phyloP scores from a whole-genome alignment of 108 stramenopile genomes.

The Fistulifera pelliculosa region DNA sequence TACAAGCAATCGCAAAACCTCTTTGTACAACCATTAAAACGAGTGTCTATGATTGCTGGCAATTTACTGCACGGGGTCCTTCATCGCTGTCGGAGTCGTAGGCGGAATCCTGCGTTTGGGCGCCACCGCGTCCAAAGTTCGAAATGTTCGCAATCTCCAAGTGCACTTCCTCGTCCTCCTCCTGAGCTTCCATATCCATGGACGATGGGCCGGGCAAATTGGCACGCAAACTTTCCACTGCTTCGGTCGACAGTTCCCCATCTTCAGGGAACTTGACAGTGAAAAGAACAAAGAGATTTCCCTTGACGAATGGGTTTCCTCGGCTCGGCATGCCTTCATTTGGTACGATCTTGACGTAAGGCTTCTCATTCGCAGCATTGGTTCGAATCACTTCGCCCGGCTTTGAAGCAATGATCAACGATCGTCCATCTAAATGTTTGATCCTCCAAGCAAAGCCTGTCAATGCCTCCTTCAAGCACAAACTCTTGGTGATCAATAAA shows the following conservation, averaged over 20 bases:
- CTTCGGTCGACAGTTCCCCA: constrained; percentile 41
- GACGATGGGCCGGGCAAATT: constrained; percentile 58
- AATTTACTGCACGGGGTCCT: constrained; percentile 63
- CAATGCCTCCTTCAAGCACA: constrained; percentile 92
- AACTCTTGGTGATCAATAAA: constrained; percentile 84
- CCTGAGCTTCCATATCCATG: constrained; percentile 66
- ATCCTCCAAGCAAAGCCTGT: constrained; percentile 91
- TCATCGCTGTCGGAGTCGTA: constrained; percentile 74
- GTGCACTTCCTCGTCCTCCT: constrained; percentile 63
- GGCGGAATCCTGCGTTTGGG: constrained; percentile 26
- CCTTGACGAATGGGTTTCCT: constrained; percentile 94
- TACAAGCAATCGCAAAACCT: too few species aligned
- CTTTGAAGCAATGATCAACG: constrained; percentile 71
- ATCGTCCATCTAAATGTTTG: constrained; percentile 86
- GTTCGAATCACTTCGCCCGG: constrained; percentile 88
- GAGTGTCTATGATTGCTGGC: constrained; percentile 65
- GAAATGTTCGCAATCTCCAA: constrained; percentile 69
- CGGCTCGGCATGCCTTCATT: constrained; percentile 92
- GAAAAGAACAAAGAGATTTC: constrained; percentile 89
- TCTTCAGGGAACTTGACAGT: constrained; percentile 81
- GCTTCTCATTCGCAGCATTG: constrained; percentile 52
- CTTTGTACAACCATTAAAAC: background rate
- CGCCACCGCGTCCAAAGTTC: constrained; percentile 82
- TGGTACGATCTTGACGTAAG: constrained; percentile 82
- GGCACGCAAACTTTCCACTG: constrained; percentile 43